Conservation (phyloP, 2,329 filamentous ascomycete genomes). For the Alternaria atra region DNA sequence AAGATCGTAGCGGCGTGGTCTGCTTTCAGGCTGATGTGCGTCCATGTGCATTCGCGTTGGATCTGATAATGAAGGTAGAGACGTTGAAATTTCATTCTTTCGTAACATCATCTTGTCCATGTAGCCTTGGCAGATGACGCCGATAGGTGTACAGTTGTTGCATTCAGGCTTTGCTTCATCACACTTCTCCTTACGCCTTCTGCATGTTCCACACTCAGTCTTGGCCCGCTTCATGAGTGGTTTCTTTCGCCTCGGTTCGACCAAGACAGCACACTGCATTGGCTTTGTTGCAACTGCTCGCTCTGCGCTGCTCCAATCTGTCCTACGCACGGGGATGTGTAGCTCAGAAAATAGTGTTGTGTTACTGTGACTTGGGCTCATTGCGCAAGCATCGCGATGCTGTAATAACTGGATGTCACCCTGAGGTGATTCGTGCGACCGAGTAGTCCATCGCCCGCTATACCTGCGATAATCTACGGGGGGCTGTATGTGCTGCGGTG, state of each 20-base stretch:
- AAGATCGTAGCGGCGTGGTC: neutral
- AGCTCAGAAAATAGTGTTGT: constrained; percentile 3
- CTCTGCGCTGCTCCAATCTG: constrained; percentile 13
- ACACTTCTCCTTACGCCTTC: constrained; percentile 93
- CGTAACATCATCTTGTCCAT: constrained; percentile 78
- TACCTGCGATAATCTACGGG: neutral
- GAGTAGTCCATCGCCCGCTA: constrained; percentile 16
- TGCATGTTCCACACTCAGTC: constrained; percentile 90
- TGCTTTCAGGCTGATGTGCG: constrained; percentile 47
- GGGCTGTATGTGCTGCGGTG: neutral
- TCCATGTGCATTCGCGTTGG: constrained; percentile 53
- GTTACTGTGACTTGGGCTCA: constrained; percentile 14
- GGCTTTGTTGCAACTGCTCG: constrained; percentile 46
- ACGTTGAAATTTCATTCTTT: constrained; percentile 71
- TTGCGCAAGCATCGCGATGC: constrained; percentile 27
- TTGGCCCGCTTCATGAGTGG: constrained; percentile 94
- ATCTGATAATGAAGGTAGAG: constrained; percentile 60
- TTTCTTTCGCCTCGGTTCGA: constrained; percentile 52
- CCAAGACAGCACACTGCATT: constrained; percentile 54
- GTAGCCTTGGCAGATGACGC: constrained; percentile 90
- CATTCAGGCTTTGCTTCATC: constrained; percentile 89
- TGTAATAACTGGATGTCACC: constrained; percentile 24
- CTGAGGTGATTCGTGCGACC: constrained; percentile 19
- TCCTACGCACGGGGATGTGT: constrained; percentile 1
- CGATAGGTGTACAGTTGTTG: constrained; percentile 86